phyloP scores from a whole-genome alignment of 2,329 filamentous ascomycete genomes.

The Apiospora phragmitis region DNA sequence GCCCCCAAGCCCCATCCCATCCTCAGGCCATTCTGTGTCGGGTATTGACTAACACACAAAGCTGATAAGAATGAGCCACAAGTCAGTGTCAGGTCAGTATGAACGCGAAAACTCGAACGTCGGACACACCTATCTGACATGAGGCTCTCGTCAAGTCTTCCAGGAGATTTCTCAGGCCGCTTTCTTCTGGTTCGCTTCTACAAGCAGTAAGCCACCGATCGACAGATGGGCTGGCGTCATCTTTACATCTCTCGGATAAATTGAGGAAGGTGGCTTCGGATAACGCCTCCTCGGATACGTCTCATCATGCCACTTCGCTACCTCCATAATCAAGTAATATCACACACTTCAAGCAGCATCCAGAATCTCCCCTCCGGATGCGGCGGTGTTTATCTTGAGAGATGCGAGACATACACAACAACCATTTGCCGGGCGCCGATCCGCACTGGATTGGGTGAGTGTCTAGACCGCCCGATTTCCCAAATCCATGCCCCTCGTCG shows the following conservation, averaged over 20 bases:
- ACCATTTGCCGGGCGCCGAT: slow-evolving; percentile 7
- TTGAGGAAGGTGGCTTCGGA: neutral
- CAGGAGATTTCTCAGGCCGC: neutral
- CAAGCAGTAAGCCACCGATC: neutral
- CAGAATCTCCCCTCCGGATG: neutral
- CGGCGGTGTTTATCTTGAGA: neutral
- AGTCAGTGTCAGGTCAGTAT: neutral
- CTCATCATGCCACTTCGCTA: neutral
- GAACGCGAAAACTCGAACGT: neutral
- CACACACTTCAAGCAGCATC: neutral
- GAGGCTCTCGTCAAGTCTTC: neutral
- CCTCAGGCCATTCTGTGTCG: neutral
- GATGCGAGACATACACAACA: neutral
- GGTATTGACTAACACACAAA: neutral
- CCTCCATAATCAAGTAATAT: neutral
- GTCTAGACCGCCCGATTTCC: neutral
- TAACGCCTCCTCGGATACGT: neutral
- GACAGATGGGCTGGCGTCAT: neutral
- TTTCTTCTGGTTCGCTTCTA: neutral
- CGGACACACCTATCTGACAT: neutral
- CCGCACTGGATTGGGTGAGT: slow-evolving; percentile 1
- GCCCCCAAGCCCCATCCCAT: neutral
- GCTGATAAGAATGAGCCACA: neutral
- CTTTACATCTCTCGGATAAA: neutral
- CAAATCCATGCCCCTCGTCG: neutral